Evolutionary conservation across 2,329 filamentous ascomycete species (phyloP), one percentile per base, ranked within the genome.

Genomic region (Hirsutella thompsonii): DNA sequence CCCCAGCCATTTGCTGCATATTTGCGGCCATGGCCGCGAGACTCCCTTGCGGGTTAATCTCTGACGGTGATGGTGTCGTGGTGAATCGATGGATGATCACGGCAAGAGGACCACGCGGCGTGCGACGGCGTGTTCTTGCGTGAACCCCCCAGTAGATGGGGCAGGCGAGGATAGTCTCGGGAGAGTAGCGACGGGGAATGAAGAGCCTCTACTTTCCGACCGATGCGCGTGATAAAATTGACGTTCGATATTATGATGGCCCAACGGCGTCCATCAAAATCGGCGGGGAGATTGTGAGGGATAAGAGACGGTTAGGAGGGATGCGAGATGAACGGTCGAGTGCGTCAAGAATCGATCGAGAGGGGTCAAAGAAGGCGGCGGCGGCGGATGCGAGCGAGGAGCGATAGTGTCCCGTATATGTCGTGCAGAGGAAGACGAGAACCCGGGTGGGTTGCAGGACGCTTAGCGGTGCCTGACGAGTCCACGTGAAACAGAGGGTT

Each of bases 1-100:
- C 62, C 45, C 59, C 61, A 54, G 60, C 64, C 70, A 76, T 74
- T 52, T 73, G 72, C 57, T 69, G 68, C 61, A 76, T 69, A 50
- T 74, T 76, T 55, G 68, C 72, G 63, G 73, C 72, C 73, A 78
- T 77, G 60, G 68, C 69, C 64, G 67, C 67, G 46, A 43, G 43
- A 36, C 39, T 42, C 35, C 43, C 44, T 40, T 45, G 21, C 41
- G 45, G 35, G 43, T 50, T 44, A 46, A 32, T 46, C 44, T 52
- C 51, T 49, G 40, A 44, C 40, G 47, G 34, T 42, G 14, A 9
- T 16, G 5, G 8, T 34, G 9, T 8, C 16, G 8, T 18, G n/a
- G 18, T 16, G 14, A 18, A n/a, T 18, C n/a, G 8, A 18, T 18
- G 16, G 14, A 18, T 34, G 9, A 10, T 16, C 14, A 34, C n/a